phyloP scores from a whole-genome alignment of 441 rosid genomes.

The Syzygium malaccense region DNA sequence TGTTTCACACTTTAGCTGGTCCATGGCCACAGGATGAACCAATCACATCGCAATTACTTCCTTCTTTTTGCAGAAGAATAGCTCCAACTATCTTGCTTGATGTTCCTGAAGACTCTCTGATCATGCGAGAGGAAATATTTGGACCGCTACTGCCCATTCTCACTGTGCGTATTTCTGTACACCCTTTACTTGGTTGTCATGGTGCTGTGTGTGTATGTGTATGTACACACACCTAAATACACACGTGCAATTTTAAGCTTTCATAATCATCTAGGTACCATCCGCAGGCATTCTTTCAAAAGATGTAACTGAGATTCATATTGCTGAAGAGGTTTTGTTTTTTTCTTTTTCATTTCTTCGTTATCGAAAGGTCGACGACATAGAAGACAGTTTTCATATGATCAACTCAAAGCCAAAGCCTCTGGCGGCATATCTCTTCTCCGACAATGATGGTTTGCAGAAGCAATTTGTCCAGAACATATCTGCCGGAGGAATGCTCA shows the following conservation, averaged over 20 bases:
- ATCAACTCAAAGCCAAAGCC: slow-evolving; percentile 69
- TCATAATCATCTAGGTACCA: neutral
- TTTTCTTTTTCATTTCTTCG: neutral
- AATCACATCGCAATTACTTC: neutral
- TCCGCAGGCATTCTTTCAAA: neutral
- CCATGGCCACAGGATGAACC: neutral
- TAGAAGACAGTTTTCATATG: slow-evolving; percentile 52
- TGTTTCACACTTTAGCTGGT: neutral
- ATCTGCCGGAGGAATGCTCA: slow-evolving; percentile 68
- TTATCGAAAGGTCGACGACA: slow-evolving; percentile 34
- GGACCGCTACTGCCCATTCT: slow-evolving; percentile 63
- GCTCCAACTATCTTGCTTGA: slow-evolving; percentile 59
- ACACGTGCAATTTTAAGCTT: neutral
- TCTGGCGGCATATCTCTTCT: slow-evolving; percentile 88
- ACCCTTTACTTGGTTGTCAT: neutral
- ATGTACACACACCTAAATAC: neutral
- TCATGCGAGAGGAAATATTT: slow-evolving; percentile 68
- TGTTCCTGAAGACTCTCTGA: slow-evolving; percentile 45
- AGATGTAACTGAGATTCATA: neutral
- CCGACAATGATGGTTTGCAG: slow-evolving; percentile 50
- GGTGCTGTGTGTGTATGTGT: too few species aligned
- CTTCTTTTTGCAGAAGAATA: slow-evolving; percentile 30
- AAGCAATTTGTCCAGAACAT: slow-evolving; percentile 52
- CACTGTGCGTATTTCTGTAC: slow-evolving; percentile 23
- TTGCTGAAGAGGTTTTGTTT: neutral